Evolutionary conservation across 2,329 filamentous ascomycete genomes (phyloP).

Genomic region (Colletotrichum lindemuthianum): DNA sequence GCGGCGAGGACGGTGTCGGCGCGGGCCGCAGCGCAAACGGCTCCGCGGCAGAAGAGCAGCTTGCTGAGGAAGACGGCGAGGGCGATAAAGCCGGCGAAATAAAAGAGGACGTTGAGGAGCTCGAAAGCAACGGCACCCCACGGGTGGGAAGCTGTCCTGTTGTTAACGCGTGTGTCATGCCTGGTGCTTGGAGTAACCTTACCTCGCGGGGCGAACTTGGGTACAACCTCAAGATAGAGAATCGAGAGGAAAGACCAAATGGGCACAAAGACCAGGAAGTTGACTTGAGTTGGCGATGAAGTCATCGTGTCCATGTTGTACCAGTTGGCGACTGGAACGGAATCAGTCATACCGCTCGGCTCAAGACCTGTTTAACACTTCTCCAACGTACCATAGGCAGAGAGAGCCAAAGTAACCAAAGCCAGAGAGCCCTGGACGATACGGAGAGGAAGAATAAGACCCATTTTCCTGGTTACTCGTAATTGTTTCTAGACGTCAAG

Average conservation of each 20-base stretch:
- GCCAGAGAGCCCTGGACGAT: slow-evolving; percentile 57
- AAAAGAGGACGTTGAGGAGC: slow-evolving; percentile 62
- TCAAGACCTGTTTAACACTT: too few species aligned
- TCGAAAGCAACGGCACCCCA: slow-evolving; percentile 61
- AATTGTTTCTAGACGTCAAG: too few species aligned
- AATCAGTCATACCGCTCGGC: slow-evolving; percentile 32
- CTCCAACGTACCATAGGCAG: slow-evolving; percentile 58
- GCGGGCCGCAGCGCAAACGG: slow-evolving; percentile 65
- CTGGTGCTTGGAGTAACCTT: slow-evolving; percentile 31
- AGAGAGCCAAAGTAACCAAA: slow-evolving; percentile 58
- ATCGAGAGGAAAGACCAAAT: slow-evolving; percentile 65
- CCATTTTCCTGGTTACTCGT: slow-evolving; percentile 46
- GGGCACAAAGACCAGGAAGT: slow-evolving; percentile 66
- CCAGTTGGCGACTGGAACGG: slow-evolving; percentile 65
- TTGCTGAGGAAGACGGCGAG: slow-evolving; percentile 65
- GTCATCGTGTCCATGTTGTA: slow-evolving; percentile 66
- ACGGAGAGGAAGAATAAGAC: slow-evolving; percentile 55
- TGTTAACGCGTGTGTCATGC: background rate
- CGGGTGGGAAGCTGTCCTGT: slow-evolving; percentile 54
- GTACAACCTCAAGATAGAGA: slow-evolving; percentile 61
- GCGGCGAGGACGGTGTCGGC: slow-evolving; percentile 65
- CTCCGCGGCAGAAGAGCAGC: slow-evolving; percentile 66
- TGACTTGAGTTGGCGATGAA: slow-evolving; percentile 64
- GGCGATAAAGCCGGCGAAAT: slow-evolving; percentile 69
- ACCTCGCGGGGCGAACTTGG: slow-evolving; percentile 56